Percentiles rank a stretch among this genome's conserved stretches.
phyloP scores from a whole-genome alignment of 495 filamentous ascomycete species.

The Penicillium verhagenii region DNA sequence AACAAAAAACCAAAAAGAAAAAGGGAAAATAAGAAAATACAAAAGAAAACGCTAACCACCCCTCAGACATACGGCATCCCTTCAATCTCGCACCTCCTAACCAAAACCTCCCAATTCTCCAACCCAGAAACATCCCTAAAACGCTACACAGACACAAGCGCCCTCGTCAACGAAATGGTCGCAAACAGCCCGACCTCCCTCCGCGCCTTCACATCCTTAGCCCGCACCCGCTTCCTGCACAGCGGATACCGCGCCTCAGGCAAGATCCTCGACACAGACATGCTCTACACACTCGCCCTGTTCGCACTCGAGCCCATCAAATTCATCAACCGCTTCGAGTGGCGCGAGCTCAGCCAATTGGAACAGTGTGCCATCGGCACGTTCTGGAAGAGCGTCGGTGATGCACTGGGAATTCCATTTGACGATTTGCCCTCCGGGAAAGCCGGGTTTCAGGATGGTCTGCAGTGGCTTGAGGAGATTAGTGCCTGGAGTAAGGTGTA shows the following conservation, averaged over 20 bases:
- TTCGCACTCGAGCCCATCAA: constrained; percentile 59
- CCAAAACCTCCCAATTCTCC: constrained; percentile 58
- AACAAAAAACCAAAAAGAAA: too few species aligned
- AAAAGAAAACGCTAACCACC: too few species aligned
- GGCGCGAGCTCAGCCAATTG: constrained; percentile 59
- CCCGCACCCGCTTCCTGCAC: constrained; percentile 68
- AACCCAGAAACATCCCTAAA: constrained; percentile 52
- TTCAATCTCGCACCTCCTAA: constrained; percentile 56
- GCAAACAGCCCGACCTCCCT: constrained; percentile 45
- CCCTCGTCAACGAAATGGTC: constrained; percentile 57
- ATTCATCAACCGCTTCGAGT: constrained; percentile 61
- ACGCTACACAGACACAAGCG: constrained; percentile 62
- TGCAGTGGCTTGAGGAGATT: constrained; percentile 66
- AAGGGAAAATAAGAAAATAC: too few species aligned
- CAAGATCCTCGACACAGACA: constrained; percentile 61
- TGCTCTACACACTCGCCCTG: constrained; percentile 65
- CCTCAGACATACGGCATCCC: constrained; percentile 65
- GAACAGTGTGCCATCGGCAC: constrained; percentile 65
- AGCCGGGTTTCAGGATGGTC: constrained; percentile 55
- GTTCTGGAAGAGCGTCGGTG: constrained; percentile 65
- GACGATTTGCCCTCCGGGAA: constrained; percentile 35
- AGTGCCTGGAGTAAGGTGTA: constrained; percentile 57
- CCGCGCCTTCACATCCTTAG: constrained; percentile 51
- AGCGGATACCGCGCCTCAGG: constrained; percentile 55
- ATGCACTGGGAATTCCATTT: constrained; percentile 60